Evolutionary conservation across 495 filamentous ascomycete species (phyloP).

Genomic region (Aspergillus nanangensis): DNA sequence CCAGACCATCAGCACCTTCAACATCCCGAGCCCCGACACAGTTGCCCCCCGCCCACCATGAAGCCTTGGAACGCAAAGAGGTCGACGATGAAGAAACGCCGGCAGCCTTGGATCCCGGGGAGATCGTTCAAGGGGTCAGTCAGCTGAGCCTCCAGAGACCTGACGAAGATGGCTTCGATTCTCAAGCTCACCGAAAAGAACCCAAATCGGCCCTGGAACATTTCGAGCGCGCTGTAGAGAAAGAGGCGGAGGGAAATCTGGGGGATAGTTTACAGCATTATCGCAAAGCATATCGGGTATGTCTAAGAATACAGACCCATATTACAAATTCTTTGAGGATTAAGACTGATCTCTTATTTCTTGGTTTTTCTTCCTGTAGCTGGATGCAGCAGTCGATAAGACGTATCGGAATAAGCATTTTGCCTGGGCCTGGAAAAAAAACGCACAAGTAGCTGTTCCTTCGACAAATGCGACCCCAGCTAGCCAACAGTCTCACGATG

Average conservation of each 20-base stretch:
- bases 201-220: constrained; percentile 82
- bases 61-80: constrained; percentile 32
- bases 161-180: constrained; percentile 29
- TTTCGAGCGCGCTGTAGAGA: constrained; percentile 89
- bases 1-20: constrained; percentile 20
- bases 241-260: constrained; percentile 74
- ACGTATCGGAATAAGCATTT: constrained; percentile 90
- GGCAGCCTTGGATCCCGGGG: constrained; percentile 34
- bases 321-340: too few relatives aligned
- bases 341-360: too few relatives aligned
- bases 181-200: constrained; percentile 34
- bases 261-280: constrained; percentile 90
- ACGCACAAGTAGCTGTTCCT: constrained; percentile 48
- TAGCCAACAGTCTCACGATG: constrained; percentile 41
- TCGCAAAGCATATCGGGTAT: constrained; percentile 80
- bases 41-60: constrained; percentile 31
- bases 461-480: constrained; percentile 49
- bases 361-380: constrained; percentile 34
- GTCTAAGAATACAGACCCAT: constrained; percentile 2
- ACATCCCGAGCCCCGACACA: constrained; percentile 16
- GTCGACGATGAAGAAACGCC: constrained; percentile 35
- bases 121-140: constrained; percentile 37
- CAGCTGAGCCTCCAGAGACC: constrained; percentile 24
- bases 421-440: constrained; percentile 52
- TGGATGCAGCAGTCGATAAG: constrained; percentile 80